Percentiles rank a stretch among this genome's conserved stretches.
Evolutionary conservation across 116 monocot genomes (phyloP).

Genomic region (Cymodocea nodosa): DNA sequence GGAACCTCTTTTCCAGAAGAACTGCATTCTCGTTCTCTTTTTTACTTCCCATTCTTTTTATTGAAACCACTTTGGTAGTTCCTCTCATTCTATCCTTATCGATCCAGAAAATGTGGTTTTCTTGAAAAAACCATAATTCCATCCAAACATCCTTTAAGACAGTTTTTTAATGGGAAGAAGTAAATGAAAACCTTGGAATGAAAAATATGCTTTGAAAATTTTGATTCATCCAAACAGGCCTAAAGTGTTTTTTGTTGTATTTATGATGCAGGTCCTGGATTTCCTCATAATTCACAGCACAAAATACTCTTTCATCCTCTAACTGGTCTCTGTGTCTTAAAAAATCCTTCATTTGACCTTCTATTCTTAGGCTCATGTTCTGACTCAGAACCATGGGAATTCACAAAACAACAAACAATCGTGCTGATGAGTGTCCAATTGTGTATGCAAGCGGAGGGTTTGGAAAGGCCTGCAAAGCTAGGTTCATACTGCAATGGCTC

Average conservation of each 20-base stretch:
- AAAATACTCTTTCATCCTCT: constrained; percentile 51
- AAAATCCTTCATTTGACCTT: constrained; percentile 6
- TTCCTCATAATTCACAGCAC: constrained; percentile 21
- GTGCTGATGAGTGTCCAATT: constrained; percentile 10
- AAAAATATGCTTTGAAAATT: too few relatives aligned
- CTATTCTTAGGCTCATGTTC: constrained; percentile 35
- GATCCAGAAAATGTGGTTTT: too few relatives aligned
- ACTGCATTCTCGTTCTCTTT: too few relatives aligned
- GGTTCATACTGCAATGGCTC: constrained; percentile 17
- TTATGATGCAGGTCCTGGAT: constrained; percentile 37
- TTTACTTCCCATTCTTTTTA: too few relatives aligned
- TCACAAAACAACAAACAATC: constrained; percentile 13
- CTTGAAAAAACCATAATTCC: too few relatives aligned
- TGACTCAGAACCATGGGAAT: constrained; percentile 44
- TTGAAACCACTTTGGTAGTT: too few relatives aligned
- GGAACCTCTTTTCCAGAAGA: too few relatives aligned
- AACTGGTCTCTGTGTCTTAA: constrained; percentile 42
- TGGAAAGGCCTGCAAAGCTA: constrained; percentile 28
- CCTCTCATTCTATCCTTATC: too few relatives aligned
- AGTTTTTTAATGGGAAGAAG: too few relatives aligned
- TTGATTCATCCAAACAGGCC: too few relatives aligned
- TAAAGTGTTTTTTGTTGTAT: background rate
- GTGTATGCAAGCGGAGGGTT: constrained; percentile 31
- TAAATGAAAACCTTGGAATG: too few relatives aligned
- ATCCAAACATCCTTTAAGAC: too few relatives aligned